Conservation (phyloP, 2,329 filamentous ascomycete species). For the Parascedosporium putredinis region DNA sequence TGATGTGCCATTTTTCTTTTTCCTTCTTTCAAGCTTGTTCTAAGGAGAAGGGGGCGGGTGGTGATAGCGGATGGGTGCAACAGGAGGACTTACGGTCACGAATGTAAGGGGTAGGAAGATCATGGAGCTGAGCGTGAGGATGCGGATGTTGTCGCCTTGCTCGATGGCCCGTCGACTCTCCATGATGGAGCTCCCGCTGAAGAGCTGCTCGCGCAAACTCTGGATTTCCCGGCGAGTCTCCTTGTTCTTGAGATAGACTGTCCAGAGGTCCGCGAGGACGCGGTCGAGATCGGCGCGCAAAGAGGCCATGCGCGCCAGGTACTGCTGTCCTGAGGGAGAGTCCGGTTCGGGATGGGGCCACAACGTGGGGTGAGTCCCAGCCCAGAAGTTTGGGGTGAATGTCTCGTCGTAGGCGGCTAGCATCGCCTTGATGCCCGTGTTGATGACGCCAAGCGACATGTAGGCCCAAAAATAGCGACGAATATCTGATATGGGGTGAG, state of each 20-base stretch:
- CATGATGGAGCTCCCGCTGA: conserved; percentile 52
- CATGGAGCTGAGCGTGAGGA: conserved; percentile 49
- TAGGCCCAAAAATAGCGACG: conserved; percentile 53
- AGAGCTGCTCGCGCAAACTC: conserved; percentile 49
- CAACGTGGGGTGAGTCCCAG: conserved; percentile 40
- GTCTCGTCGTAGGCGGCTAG: conserved; percentile 44
- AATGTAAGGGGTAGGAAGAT: conserved; percentile 53
- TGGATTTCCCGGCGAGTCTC: conserved; percentile 43
- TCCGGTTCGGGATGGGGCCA: conserved; percentile 42
- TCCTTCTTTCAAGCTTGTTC: neutral
- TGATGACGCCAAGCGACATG: conserved; percentile 49
- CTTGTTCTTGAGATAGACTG: conserved; percentile 39
- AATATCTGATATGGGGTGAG: conserved; percentile 28
- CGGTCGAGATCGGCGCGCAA: conserved; percentile 38
- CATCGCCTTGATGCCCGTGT: conserved; percentile 48
- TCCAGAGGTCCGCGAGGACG: conserved; percentile 37
- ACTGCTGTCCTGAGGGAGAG: conserved; percentile 33
- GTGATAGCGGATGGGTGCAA: neutral
- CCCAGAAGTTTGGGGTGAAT: conserved; percentile 49
- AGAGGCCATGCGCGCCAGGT: conserved; percentile 34
- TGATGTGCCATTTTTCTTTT: neutral
- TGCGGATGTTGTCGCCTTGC: conserved; percentile 52
- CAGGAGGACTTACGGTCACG: conserved; percentile 33
- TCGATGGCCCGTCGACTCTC: conserved; percentile 51
- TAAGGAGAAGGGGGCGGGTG: neutral